These are phyloP conservation scores for Trametes sanguinea DNA, from an alignment of 768 basidiomycete species.

Conservation along the genomic window DNA sequence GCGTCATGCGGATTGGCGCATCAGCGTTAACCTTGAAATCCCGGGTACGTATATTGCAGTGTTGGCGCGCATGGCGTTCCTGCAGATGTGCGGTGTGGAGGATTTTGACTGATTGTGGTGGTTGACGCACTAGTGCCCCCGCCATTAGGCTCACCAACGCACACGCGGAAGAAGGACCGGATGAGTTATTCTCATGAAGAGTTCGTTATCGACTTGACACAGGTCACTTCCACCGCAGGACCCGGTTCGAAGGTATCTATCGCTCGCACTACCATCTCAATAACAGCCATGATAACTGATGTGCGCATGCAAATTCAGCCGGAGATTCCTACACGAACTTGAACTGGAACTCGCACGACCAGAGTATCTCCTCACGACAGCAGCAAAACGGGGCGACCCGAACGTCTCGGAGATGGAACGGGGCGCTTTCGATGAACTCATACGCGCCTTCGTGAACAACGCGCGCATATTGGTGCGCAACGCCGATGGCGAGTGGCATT, in stretches of 20 bases:
- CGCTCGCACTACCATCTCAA: not conserved
- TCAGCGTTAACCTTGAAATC: constrained; percentile 91
- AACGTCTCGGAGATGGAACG: constrained; percentile 63
- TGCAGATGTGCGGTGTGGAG: not conserved
- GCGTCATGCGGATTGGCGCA: constrained; percentile 83
- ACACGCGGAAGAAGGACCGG: constrained; percentile 81
- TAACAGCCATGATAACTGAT: not conserved
- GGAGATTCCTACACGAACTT: constrained; percentile 76
- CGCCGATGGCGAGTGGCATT: constrained; percentile 33
- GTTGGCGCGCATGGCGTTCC: not conserved
- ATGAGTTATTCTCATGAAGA: constrained; percentile 94
- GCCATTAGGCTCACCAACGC: constrained; percentile 61
- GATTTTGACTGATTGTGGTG: not conserved
- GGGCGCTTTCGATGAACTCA: constrained; percentile 84
- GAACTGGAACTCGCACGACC: constrained; percentile 86
- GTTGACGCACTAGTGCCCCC: constrained; percentile 51
- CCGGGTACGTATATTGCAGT: constrained; percentile 57
- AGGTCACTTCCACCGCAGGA: constrained; percentile 65
- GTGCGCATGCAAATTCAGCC: constrained; percentile 37
- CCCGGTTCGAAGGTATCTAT: constrained; percentile 49
- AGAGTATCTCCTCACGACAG: constrained; percentile 68
- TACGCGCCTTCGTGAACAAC: constrained; percentile 92
- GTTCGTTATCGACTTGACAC: constrained; percentile 91
- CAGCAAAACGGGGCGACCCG: constrained; percentile 64
- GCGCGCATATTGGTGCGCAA: constrained; percentile 87